Conservation (phyloP, 345 rosid genomes). For the Dimocarpus longan region DNA sequence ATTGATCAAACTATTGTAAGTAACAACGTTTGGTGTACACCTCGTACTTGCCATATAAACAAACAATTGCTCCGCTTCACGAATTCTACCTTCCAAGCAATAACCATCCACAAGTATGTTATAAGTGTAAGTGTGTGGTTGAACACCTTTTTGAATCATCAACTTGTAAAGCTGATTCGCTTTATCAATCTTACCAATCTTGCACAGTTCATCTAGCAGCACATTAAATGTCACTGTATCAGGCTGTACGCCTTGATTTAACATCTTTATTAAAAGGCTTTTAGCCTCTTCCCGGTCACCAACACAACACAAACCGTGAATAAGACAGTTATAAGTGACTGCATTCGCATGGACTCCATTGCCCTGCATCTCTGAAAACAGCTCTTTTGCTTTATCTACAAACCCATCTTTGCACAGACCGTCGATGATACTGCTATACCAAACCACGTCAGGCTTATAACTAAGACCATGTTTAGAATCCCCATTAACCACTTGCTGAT, state of each 20-base stretch:
- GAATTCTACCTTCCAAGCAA: not conserved
- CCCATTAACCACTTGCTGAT: no score
- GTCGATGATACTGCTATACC: no score
- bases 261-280: conserved; percentile 24
- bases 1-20: conserved; percentile 7
- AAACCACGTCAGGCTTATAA: no score
- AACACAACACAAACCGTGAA: conserved; percentile 27
- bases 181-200: not conserved
- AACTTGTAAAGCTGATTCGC: not conserved
- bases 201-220: not conserved
- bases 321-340: not conserved
- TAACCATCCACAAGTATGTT: conserved; percentile 7
- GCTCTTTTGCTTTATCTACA: not conserved
- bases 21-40: not conserved
- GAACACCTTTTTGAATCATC: not conserved
- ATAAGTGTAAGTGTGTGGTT: not conserved
- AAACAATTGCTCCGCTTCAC: not conserved
- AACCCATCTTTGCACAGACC: no score
- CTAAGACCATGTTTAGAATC: no score
- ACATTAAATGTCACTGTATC: not conserved
- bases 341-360: conserved; percentile 23
- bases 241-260: not conserved
- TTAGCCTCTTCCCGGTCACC: conserved; percentile 26
- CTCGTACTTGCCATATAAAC: not conserved
- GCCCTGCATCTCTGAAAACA: not conserved